Evolutionary conservation across 1,139 yeast genomes (phyloP), one percentile per base, ranked within the genome.

Genomic region (Ogataea hybrid): DNA sequence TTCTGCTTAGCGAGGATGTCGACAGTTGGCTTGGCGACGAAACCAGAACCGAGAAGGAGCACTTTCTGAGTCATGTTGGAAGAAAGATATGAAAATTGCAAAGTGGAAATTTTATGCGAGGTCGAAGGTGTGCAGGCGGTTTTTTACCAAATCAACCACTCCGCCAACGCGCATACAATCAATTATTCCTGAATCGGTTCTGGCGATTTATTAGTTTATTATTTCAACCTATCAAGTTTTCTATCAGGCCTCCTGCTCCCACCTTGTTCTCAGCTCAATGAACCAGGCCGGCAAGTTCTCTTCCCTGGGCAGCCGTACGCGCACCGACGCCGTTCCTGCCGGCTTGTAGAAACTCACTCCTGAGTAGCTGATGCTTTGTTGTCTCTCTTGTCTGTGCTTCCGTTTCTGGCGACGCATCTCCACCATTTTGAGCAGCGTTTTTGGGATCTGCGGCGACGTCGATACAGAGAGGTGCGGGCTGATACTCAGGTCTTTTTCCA

Each of bases 1-100:
- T 82, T 77, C 53, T 92, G 83, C 51, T 78, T 76, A 36, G 95
- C 73, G 54, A 92, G 79, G 57, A 88, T 84, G 65, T 92, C 97
- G 48, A 92, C 96, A 45, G 97, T 92, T 62, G 98, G 98, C 71
- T 92, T 87, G 56, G 98, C 97, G 56, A 92, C 98, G 61, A 92
- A 92, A 55, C 98, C 98, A 36, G 97, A 89, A 54, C 97, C 98
- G 63, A 92, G 79, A 59, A 92, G 77, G 58, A 92, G 81, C 53
- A 90, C 95, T 61, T 74, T 57, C 46, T 57, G 53, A 31, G 47
- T 53, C 54, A 51, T 51, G 31, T 30, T 21, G 14, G 34, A 20
- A 16, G 21, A 23, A 31, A 37, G 15, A 14, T 17, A 11, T 18
- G 25, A 21, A 27, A 6, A 20, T 20, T 15, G 15, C 18, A 29